Base-by-base conservation (phyloP, 768 basidiomycete genomes). In the Steccherinum ochraceum region DNA sequence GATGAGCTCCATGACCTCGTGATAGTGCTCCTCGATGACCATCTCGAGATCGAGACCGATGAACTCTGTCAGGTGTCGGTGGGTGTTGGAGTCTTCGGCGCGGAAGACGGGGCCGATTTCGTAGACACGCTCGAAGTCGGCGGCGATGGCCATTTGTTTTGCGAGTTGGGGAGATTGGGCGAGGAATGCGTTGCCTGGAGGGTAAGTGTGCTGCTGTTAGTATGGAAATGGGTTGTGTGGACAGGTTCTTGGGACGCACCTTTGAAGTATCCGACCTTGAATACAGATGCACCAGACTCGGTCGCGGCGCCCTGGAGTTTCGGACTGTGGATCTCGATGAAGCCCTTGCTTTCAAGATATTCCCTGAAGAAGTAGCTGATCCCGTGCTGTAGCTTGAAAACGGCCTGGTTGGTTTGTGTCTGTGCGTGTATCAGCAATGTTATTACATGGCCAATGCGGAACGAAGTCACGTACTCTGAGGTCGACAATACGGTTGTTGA, bases 81-180 rank as follows among this genome's bases (percentile, higher is more conserved):
- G 92, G 2, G 96, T 98, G 69, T 94, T 92, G 44, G 95, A 87
- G 67, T 98, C 83, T 69, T 98, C 96, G 13, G 96, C 96, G 55
- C 96, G 91, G 76, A 98, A 98, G 50, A 98, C 95, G 50, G 86
- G 83, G 0, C 85, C 96, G 54, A 99, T 93, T 70, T 99, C 96
- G 70, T 94, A 99, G 5, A 99, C 96, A 25, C 93, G 81, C 68
- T 98, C 96, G 64, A 98, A 93, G 71, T 98, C 96, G 49, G 92
- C 93, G 26, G 96, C 93, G 60, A 99, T 98, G 53, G 89, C 90
- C 96, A 99, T 99, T 70, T 99, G 96, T 69, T 99, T 99, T 46
- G 93, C 91, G 13, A 98, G 76, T 64, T 99, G 96, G 39, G 96
- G 96, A 35, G 90, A 93, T 67, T 99, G 96, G 18, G 96, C 96